phyloP scores from a whole-genome alignment of 139 green algal genomes.

The Astrephomene gubernaculifera region DNA sequence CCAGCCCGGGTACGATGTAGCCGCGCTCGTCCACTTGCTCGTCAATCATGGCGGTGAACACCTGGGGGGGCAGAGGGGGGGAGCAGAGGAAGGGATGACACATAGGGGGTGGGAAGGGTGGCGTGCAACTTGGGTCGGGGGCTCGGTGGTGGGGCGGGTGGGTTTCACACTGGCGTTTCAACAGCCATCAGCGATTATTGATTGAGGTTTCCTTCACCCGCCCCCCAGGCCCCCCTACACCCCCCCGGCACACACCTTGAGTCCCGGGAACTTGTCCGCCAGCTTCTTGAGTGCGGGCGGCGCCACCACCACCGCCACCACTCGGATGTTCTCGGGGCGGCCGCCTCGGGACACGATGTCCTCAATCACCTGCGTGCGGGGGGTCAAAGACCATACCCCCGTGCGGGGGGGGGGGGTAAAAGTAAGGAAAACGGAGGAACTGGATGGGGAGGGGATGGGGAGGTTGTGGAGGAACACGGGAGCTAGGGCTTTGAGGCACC shows the following conservation, averaged over 20 bases:
- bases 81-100: not conserved
- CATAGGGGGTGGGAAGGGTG: not conserved
- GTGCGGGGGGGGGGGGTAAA: too few species aligned
- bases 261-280: constrained; percentile 78
- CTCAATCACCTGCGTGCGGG: constrained; percentile 76
- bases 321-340: constrained; percentile 77
- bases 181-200: too few species aligned
- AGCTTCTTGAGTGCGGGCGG: constrained; percentile 87
- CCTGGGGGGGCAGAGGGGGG: constrained; percentile 53
- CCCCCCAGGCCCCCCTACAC: too few species aligned
- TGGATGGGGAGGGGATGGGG: too few species aligned
- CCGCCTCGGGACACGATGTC: constrained; percentile 84
- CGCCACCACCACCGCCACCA: constrained; percentile 83
- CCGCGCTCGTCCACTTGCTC: constrained; percentile 91
- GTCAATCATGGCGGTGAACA: constrained; percentile 96
- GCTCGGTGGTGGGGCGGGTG: too few species aligned
- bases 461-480: too few species aligned
- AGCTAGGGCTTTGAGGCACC: too few species aligned
- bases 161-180: too few species aligned
- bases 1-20: constrained; percentile 94
- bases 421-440: too few species aligned
- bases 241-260: constrained; percentile 15
- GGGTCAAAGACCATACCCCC: too few species aligned
- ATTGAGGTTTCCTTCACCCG: too few species aligned
- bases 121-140: too few species aligned